A percentile compares a stretch with the other conserved stretches of the same genome.
phyloP scores from a whole-genome alignment of 495 filamentous ascomycete genomes.

The Trichoderma asperelloides region DNA sequence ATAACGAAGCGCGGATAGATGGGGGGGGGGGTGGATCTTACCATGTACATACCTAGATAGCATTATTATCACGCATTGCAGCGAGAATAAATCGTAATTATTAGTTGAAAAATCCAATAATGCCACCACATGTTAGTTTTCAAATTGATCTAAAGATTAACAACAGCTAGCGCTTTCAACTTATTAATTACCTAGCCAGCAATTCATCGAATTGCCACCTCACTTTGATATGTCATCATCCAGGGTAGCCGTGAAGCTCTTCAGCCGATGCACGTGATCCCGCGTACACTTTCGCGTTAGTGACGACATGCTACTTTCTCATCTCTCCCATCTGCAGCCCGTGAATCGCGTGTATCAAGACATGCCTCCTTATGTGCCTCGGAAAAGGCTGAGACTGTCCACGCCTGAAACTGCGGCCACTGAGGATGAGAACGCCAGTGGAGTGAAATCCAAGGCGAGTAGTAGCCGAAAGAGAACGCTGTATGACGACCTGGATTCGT shows the following conservation, averaged over 20 bases:
- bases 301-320: background rate
- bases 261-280: background rate
- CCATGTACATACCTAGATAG: too few species aligned
- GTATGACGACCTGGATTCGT: conserved; percentile 60
- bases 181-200: too few species aligned
- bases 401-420: conserved; percentile 13
- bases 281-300: background rate
- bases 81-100: too few species aligned
- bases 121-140: too few species aligned
- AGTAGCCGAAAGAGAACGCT: conserved; percentile 45
- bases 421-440: background rate
- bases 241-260: background rate
- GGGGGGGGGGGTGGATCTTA: background rate
- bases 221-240: background rate
- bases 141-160: too few species aligned
- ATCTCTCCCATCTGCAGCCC: background rate
- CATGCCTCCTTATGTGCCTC: conserved; percentile 40
- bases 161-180: too few species aligned
- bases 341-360: background rate
- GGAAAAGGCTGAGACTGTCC: conserved; percentile 33
- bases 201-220: background rate
- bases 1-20: background rate
- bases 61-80: too few species aligned
- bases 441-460: background rate
- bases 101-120: too few species aligned